Percentiles rank a stretch among this genome's conserved stretches.
Evolutionary conservation across 2,329 filamentous ascomycete species (phyloP).

Genomic region (Phaeosphaeriaceae sp.): DNA sequence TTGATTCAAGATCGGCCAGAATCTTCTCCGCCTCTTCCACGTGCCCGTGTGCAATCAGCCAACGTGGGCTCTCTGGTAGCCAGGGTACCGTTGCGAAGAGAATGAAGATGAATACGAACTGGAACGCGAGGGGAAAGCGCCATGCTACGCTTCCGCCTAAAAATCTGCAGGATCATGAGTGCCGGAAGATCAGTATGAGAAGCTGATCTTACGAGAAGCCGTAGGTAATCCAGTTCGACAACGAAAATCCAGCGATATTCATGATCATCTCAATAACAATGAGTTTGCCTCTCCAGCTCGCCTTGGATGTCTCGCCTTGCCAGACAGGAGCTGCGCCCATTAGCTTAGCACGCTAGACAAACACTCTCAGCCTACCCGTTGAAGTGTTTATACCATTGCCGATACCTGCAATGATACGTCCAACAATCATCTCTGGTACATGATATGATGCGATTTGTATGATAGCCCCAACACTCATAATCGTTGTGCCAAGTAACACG

Average conservation of each 20-base stretch:
- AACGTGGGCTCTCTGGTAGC: constrained; percentile 56
- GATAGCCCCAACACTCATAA: constrained; percentile 59
- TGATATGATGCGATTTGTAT: constrained; percentile 56
- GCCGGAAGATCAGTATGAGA: neutral
- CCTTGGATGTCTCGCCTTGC: constrained; percentile 61
- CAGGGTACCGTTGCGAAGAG: constrained; percentile 55
- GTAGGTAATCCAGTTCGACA: constrained; percentile 62
- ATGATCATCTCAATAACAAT: constrained; percentile 59
- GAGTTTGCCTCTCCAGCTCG: constrained; percentile 52
- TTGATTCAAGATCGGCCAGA: constrained; percentile 57
- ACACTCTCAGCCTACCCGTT: constrained; percentile 12
- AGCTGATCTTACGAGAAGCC: constrained; percentile 54
- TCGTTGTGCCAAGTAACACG: constrained; percentile 56
- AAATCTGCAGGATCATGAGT: constrained; percentile 15
- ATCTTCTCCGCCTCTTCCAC: constrained; percentile 58
- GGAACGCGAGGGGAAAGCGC: constrained; percentile 51
- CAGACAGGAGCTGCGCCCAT: constrained; percentile 53
- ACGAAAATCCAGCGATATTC: constrained; percentile 58
- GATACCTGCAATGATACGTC: constrained; percentile 55
- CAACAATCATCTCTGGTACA: constrained; percentile 59
- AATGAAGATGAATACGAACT: constrained; percentile 59
- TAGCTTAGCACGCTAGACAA: neutral
- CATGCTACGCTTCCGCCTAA: constrained; percentile 25
- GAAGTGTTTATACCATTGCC: constrained; percentile 62
- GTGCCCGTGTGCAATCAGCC: constrained; percentile 55